Conservation (phyloP, 2,329 filamentous ascomycete species). For the Aspergillus flavus region DNA sequence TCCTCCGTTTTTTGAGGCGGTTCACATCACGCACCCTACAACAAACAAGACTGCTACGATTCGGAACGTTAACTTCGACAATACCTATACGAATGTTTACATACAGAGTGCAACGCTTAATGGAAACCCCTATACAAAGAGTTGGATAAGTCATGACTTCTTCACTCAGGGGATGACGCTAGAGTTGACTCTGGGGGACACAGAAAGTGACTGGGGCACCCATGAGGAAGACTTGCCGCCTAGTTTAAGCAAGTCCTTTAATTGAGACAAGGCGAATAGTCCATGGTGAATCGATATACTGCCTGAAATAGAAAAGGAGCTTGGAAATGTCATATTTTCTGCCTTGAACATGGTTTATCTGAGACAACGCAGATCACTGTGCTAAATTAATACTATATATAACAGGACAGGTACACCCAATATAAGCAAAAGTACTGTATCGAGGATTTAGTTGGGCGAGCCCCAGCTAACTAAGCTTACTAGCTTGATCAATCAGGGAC, state of each 20-base stretch:
- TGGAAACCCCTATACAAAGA: constrained; percentile 61
- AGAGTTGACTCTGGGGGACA: constrained; percentile 62
- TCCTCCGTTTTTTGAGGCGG: constrained; percentile 64
- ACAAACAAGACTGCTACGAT: constrained; percentile 64
- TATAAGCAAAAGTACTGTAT: too few relatives aligned
- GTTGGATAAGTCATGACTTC: constrained; percentile 70
- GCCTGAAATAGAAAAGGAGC: neutral
- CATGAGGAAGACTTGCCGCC: constrained; percentile 63
- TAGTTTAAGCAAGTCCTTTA: neutral
- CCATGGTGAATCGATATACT: neutral
- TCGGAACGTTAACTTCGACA: constrained; percentile 61
- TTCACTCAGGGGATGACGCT: constrained; percentile 66
- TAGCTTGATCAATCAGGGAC: too few relatives aligned
- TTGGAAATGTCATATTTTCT: neutral
- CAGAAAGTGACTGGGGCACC: constrained; percentile 69
- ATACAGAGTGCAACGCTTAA: constrained; percentile 68
- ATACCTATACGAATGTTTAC: constrained; percentile 58
- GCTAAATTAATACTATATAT: too few relatives aligned
- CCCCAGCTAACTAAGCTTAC: too few relatives aligned
- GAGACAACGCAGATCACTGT: neutral
- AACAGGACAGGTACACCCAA: too few relatives aligned
- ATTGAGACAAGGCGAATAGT: neutral
- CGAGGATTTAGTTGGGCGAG: neutral
- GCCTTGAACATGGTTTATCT: neutral
- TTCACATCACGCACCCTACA: constrained; percentile 59